Evolutionary conservation across 1,139 yeast genomes (phyloP).

Genomic region (Hyphopichia khmerensis): DNA sequence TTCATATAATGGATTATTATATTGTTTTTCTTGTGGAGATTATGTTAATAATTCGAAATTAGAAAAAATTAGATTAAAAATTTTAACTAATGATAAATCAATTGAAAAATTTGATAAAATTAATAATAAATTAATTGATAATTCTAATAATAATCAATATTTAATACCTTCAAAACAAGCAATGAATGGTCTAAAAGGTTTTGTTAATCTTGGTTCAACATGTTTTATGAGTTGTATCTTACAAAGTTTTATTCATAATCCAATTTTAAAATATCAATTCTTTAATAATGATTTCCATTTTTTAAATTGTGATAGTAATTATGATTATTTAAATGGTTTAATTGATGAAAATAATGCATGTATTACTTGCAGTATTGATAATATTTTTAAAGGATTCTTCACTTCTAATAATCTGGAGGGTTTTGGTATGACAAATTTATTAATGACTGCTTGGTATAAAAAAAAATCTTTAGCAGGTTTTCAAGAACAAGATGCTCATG

Average conservation of each 20-base stretch:
- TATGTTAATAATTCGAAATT: conserved; percentile 62
- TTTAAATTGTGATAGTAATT: conserved; percentile 35
- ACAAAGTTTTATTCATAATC: conserved; percentile 87
- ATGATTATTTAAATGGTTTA: conserved; percentile 19
- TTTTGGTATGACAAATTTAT: conserved; percentile 69
- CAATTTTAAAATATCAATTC: conserved; percentile 74
- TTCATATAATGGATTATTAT: conserved; percentile 55
- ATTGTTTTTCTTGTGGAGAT: conserved; percentile 76
- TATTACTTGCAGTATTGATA: conserved; percentile 81
- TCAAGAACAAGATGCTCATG: conserved; percentile 97
- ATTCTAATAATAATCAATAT: conserved; percentile 26
- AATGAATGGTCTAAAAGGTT: conserved; percentile 76
- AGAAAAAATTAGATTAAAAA: conserved; percentile 49
- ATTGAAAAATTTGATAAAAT: conserved; percentile 12
- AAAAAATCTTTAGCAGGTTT: conserved; percentile 87
- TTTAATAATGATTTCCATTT: conserved; percentile 61
- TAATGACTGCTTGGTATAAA: conserved; percentile 81
- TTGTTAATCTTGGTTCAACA: conserved; percentile 92
- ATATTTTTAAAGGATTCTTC: conserved; percentile 66
- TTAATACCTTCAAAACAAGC: conserved; percentile 59
- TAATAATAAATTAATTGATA: conserved; percentile 15
- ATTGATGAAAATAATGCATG: conserved; percentile 52
- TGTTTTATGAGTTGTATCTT: conserved; percentile 92
- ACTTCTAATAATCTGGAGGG: conserved; percentile 58
- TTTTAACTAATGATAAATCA: conserved; percentile 8